Base-by-base conservation (phyloP, 2,329 filamentous ascomycete species). In the Scorias spongiosa region DNA sequence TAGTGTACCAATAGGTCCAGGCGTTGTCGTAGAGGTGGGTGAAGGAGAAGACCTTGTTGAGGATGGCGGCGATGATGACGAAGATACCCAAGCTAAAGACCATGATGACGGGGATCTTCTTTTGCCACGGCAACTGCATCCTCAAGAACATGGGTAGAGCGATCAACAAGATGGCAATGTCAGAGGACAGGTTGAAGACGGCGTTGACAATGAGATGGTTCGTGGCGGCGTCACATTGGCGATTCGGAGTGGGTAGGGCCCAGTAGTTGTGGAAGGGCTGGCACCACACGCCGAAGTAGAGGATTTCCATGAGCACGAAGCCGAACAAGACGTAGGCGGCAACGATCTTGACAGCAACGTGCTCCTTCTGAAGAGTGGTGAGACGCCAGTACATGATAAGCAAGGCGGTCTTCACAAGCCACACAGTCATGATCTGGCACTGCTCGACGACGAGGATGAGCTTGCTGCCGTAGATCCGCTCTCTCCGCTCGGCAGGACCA, bases 11-110 rank as follows among this genome's bases (percentile, higher is more conserved):
- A 50, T 70, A 70, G 0, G 75, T 68, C 64, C 76, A 80, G 32
- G 70, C 58, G 11, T 64, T 62, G 2, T 71, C 72, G 54, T 75
- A 78, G 1, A 72, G 72, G 15, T 74, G 59, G 12, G 61, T 68
- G 47, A 80, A 77, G 39, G 72, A 75, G 59, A 76, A 77, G 53
- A 75, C 74, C 47, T 78, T 76, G 60, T 77, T 79, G 12, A 80
- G 61, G 5, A 72, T 66, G 10, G 75, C 72, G 14, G 72, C 71
- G 11, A 79, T 59, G 42, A 80, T 74, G 51, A 71, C 61, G 47
- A 75, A 71, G 2, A 71, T 53, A 1, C 76, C 76, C 2, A 80
- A 63, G 2, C 68, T 63, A 55, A 80, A 78, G 28, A 80, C 67
- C 28, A 61, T 64, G 39, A 71, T 65, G 0, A 80, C 60, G 0